Evolutionary conservation across 2,329 filamentous ascomycete genomes (phyloP).

Genomic region (Meredithiella fracta): DNA sequence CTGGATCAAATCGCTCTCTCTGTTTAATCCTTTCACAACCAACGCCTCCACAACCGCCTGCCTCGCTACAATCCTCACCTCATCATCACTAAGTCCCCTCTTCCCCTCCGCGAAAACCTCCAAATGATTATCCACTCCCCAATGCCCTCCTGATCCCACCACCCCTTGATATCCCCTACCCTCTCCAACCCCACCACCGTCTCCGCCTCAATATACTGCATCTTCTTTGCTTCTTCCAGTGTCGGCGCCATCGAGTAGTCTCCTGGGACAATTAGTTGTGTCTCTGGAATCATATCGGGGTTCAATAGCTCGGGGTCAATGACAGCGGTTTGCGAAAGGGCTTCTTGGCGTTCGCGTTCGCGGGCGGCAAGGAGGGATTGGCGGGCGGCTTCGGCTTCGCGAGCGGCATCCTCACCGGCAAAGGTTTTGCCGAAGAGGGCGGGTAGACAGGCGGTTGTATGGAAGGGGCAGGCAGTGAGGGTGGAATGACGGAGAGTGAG

Average conservation of each 20-base stretch:
- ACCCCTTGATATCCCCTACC: conserved; percentile 30
- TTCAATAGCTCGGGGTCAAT: background rate
- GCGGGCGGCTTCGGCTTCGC: conserved; percentile 16
- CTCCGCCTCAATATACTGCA: conserved; percentile 32
- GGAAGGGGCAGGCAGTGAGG: conserved; percentile 18
- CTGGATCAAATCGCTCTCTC: conserved; percentile 19
- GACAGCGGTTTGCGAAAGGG: conserved; percentile 1
- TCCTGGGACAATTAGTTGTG: conserved; percentile 14
- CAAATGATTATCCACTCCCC: conserved; percentile 30
- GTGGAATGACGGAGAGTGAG: conserved; percentile 21
- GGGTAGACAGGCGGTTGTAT: conserved; percentile 16
- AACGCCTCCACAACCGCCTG: conserved; percentile 37
- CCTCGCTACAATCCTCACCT: conserved; percentile 27
- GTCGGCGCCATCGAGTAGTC: conserved; percentile 14
- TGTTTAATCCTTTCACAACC: conserved; percentile 22
- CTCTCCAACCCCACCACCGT: conserved; percentile 29
- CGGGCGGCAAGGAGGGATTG: conserved; percentile 21
- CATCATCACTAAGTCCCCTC: conserved; percentile 21
- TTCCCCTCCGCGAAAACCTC: conserved; percentile 25
- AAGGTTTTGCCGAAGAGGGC: conserved; percentile 17
- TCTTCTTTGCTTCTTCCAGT: conserved; percentile 18
- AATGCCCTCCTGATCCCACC: conserved; percentile 41
- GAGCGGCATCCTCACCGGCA: conserved; percentile 12
- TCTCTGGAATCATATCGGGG: conserved; percentile 14
- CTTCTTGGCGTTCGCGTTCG: conserved; percentile 23